Evolutionary conservation across 1,139 yeast genomes (phyloP).

Genomic region (Starmera stellimalicola): DNA sequence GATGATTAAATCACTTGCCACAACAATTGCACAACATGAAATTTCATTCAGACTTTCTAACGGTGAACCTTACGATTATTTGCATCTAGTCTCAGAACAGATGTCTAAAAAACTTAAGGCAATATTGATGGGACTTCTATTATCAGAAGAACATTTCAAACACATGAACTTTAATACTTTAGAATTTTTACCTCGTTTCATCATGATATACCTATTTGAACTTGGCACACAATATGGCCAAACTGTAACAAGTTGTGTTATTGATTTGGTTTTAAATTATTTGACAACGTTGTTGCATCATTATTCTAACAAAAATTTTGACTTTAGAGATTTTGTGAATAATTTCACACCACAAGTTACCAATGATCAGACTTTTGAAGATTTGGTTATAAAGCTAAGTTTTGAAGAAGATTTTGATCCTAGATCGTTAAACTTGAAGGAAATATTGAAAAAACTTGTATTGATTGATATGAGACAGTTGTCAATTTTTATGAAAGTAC

Average conservation of each 20-base stretch:
- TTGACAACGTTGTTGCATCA: no score
- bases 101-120: slow-evolving; percentile 30
- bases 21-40: slow-evolving; percentile 43
- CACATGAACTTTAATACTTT: no score
- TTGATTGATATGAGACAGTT: slow-evolving; percentile 12
- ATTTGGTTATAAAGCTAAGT: neutral
- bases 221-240: no score
- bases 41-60: slow-evolving; percentile 38
- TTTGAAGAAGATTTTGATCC: neutral
- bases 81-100: slow-evolving; percentile 29
- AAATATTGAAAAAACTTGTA: slow-evolving; percentile 4
- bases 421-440: neutral
- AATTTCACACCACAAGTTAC: no score
- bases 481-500: slow-evolving; percentile 12
- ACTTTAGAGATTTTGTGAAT: no score
- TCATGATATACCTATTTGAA: no score
- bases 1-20: slow-evolving; percentile 8
- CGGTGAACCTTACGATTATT: slow-evolving; percentile 25
- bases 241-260: no score
- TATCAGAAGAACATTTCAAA: neutral
- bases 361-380: no score
- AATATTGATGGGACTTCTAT: neutral
- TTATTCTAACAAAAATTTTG: no score
- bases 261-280: no score
- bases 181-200: no score